A percentile compares a stretch with the other conserved stretches of the same genome.
Evolutionary conservation across 192 early-diverging fungal species (phyloP).

Genomic region (Allomyces arbusculus): DNA sequence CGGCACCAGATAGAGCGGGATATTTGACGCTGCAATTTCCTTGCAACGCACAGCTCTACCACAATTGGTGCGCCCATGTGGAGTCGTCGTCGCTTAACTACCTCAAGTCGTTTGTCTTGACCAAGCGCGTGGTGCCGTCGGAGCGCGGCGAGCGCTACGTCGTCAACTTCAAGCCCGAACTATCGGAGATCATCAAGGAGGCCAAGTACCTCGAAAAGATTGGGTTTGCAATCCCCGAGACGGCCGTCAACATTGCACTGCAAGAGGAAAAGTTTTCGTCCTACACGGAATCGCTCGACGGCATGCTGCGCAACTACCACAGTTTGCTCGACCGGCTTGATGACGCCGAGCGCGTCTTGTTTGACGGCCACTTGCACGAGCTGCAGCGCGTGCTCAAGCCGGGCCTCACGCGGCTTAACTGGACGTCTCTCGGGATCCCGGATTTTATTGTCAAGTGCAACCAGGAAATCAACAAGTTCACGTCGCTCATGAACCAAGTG

Average conservation of each 20-base stretch:
- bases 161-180: conserved; percentile 85
- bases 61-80: conserved; percentile 29
- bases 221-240: conserved; percentile 79
- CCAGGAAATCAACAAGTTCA: conserved; percentile 5
- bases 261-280: conserved; percentile 94
- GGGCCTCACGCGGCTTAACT: conserved; percentile 36
- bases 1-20: no score
- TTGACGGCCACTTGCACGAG: conserved; percentile 77
- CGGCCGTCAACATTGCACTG: conserved; percentile 75
- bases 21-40: no score
- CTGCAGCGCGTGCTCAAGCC: conserved; percentile 58
- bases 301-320: conserved; percentile 79
- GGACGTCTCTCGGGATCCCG: conserved; percentile 42
- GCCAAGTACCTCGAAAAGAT: conserved; percentile 91
- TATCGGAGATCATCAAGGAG: conserved; percentile 95
- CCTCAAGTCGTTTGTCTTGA: conserved; percentile 30
- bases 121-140: conserved; percentile 9
- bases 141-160: conserved; percentile 26
- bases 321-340: conserved; percentile 62
- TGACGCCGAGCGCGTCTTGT: conserved; percentile 50
- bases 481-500: conserved; percentile 23
- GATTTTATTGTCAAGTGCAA: conserved; percentile 51
- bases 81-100: conserved; percentile 33
- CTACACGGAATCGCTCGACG: conserved; percentile 85
- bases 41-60: conserved; percentile 17